Conservation (phyloP, 441 rosid species). For the Adansonia rubrostipa region DNA sequence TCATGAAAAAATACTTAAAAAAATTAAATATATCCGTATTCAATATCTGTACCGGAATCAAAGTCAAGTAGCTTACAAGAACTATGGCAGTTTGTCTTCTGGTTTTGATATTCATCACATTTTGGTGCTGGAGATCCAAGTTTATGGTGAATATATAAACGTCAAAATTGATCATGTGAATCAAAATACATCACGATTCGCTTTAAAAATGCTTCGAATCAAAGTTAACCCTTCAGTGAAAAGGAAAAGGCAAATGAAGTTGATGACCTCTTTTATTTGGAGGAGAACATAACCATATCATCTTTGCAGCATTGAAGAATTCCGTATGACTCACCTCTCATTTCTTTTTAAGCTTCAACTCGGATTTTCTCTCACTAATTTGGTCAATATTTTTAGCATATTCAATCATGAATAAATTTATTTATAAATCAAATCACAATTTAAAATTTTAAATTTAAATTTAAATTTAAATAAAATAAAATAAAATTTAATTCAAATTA, state of each 20-base stretch:
- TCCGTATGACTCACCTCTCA: slow-evolving; percentile 93
- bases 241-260: not conserved
- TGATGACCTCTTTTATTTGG: slow-evolving; percentile 81
- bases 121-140: slow-evolving; percentile 16
- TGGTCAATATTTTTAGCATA: no score
- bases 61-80: slow-evolving; percentile 17
- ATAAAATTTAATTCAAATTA: no score
- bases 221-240: not conserved
- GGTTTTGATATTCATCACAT: not conserved
- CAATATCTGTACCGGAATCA: no score
- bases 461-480: no score
- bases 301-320: slow-evolving; percentile 83
- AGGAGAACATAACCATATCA: slow-evolving; percentile 79
- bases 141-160: slow-evolving; percentile 7
- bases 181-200: slow-evolving; percentile 14
- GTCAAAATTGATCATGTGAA: not conserved
- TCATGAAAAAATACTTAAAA: no score
- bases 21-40: no score
- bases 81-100: slow-evolving; percentile 27
- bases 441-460: no score
- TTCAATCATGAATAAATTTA: no score
- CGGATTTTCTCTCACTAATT: no score
- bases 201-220: slow-evolving; percentile 1
- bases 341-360: no score
- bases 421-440: no score